phyloP scores from a whole-genome alignment of 2,329 filamentous ascomycete species.

The Aspergillus neotritici region DNA sequence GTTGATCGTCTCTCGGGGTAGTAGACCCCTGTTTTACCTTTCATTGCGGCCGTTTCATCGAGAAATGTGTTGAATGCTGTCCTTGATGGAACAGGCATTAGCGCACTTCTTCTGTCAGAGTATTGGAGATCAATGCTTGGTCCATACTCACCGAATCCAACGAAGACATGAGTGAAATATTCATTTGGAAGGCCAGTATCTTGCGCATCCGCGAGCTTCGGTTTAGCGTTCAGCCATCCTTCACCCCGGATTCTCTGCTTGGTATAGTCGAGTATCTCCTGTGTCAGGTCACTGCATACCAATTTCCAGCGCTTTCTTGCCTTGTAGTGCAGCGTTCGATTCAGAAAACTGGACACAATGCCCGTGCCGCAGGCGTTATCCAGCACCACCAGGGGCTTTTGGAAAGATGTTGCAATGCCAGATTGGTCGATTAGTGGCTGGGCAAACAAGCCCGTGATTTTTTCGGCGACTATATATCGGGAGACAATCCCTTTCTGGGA shows the following conservation, averaged over 20 bases:
- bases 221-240: slow-evolving; percentile 45
- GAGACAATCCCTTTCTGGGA: slow-evolving; percentile 16
- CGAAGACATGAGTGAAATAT: slow-evolving; percentile 43
- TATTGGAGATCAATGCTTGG: neutral
- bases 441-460: slow-evolving; percentile 27
- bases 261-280: slow-evolving; percentile 39
- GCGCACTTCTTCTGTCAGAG: neutral
- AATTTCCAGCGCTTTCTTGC: slow-evolving; percentile 43
- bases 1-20: neutral
- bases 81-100: neutral
- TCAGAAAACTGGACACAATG: slow-evolving; percentile 44
- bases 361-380: slow-evolving; percentile 53
- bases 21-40: slow-evolving; percentile 21
- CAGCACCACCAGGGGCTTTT: slow-evolving; percentile 35
- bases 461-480: slow-evolving; percentile 26
- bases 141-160: slow-evolving; percentile 38
- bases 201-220: slow-evolving; percentile 44
- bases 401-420: slow-evolving; percentile 17
- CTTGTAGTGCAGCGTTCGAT: slow-evolving; percentile 34
- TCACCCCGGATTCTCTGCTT: slow-evolving; percentile 37
- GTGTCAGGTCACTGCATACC: slow-evolving; percentile 47
- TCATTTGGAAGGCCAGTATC: slow-evolving; percentile 38
- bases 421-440: slow-evolving; percentile 25
- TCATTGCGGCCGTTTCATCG: slow-evolving; percentile 34
- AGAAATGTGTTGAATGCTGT: slow-evolving; percentile 43